These are phyloP conservation scores for Naganishia sp. DNA, from an alignment of 1,284 basidiomycete species.

Conservation along the genomic window DNA sequence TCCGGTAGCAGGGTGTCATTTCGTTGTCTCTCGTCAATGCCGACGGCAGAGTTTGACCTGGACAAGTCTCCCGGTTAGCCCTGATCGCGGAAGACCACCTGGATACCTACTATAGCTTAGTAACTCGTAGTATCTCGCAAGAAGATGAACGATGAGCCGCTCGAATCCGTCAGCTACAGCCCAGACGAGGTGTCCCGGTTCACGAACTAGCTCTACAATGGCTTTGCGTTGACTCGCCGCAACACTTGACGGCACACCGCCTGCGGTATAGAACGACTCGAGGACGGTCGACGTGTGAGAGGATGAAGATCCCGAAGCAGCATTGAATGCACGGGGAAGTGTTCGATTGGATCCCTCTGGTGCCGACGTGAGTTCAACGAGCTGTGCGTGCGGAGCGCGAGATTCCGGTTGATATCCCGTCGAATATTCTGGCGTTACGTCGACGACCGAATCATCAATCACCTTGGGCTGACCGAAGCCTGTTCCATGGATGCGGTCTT, in stretches of 20 bases:
- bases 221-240: constrained; percentile 35
- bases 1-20: constrained; percentile 34
- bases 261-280: constrained; percentile 31
- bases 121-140: constrained; percentile 51
- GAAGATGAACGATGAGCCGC: constrained; percentile 49
- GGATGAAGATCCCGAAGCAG: constrained; percentile 22
- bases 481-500: background rate
- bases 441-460: constrained; percentile 41
- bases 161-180: constrained; percentile 49
- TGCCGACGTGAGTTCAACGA: constrained; percentile 6
- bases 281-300: constrained; percentile 20
- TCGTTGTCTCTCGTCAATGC: constrained; percentile 37
- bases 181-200: constrained; percentile 50
- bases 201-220: constrained; percentile 48
- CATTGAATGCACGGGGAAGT: constrained; percentile 25
- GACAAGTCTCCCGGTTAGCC: constrained; percentile 9
- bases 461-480: constrained; percentile 39
- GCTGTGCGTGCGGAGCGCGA: background rate
- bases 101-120: constrained; percentile 49
- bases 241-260: background rate
- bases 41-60: constrained; percentile 33
- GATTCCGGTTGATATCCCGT: constrained; percentile 7
- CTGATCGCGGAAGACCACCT: background rate
- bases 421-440: constrained; percentile 36
- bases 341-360: constrained; percentile 10